These are phyloP conservation scores for Leucocoprinus sp. DNA, from an alignment of 768 basidiomycete genomes.

Conservation along the genomic window DNA sequence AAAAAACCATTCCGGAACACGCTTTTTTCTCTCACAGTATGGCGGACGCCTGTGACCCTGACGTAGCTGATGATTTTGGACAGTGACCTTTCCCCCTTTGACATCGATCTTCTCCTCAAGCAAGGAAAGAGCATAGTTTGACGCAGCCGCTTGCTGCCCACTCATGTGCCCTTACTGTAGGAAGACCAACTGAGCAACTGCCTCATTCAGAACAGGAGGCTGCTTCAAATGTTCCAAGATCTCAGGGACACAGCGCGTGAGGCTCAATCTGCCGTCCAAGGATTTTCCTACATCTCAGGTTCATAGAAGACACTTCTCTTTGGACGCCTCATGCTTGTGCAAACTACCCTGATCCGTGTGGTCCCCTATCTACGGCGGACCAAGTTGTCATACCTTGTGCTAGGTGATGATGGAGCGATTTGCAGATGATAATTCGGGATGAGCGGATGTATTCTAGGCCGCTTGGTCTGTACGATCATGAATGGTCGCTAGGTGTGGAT, in stretches of 20 bases:
- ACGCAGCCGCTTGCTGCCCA: not conserved
- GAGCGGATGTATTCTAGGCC: not conserved
- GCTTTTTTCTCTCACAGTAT: not conserved
- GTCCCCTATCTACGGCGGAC: too few species aligned
- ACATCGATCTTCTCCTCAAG: not conserved
- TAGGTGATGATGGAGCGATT: too few species aligned
- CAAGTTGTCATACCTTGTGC: too few species aligned
- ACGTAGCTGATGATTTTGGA: too few species aligned
- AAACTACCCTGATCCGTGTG: not conserved
- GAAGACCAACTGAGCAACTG: not conserved
- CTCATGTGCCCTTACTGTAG: not conserved
- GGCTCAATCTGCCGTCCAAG: not conserved
- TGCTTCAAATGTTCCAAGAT: not conserved
- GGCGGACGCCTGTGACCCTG: not conserved
- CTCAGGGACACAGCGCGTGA: not conserved
- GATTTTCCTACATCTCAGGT: constrained; percentile 5
- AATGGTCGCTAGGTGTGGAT: not conserved
- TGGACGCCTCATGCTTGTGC: not conserved
- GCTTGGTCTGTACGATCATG: constrained; percentile 1
- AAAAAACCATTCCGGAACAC: not conserved
- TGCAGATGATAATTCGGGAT: too few species aligned
- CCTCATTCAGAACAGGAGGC: not conserved
- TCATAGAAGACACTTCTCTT: not conserved
- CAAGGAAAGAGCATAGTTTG: not conserved
- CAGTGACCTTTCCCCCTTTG: too few species aligned